Evolutionary conservation across 1,284 basidiomycete genomes (phyloP), one percentile per base, ranked within the genome.

Genomic region (Sphagnurus paluster): DNA sequence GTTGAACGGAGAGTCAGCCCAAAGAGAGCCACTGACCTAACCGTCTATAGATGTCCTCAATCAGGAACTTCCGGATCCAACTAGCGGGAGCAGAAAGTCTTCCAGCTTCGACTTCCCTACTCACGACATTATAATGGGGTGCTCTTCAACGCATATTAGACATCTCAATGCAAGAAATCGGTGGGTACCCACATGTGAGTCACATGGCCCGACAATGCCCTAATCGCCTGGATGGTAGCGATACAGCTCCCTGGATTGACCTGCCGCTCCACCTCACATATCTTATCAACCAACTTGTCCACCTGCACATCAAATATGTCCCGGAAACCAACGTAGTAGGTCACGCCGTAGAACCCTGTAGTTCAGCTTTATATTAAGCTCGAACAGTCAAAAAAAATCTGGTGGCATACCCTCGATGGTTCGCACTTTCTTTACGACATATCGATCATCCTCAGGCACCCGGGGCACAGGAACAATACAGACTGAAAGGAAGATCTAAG

Each of bases 401-500:
- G 19, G 16, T 36, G 30, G 16, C 37, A 17, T 17, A 19, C 10
- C 79, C 53, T 77, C 69, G 9, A 82, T 55, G 1, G 72, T 70
- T 16, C 77, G 70, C 25, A 81, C 74, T 58, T 80, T 81, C 19
- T 68, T 70, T 19, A 84, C 71, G 9, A 72, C 61, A 57, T 79
- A 84, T 7, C 77, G 70, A 28, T 81, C 75, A 17, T 71, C 67
- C 1, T 57, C 42, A 0, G 69, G 58, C 9, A 84, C 71, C 32
- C 71, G 66, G 1, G 80, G 69, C 2, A 73, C 63, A 1, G 77
- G 76, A 3, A 79, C 66, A 23, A 79, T 64, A 30, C 69, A 69
- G 14, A 79, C 74, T 1, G 80, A 78, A n/a, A 84, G 66, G 62
- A 86, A 84, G 29, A 84, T 70, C 75, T 80, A 24, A n/a, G 16